phyloP scores from a whole-genome alignment of 495 filamentous ascomycete genomes.

The Tuber microsphaerosporum region DNA sequence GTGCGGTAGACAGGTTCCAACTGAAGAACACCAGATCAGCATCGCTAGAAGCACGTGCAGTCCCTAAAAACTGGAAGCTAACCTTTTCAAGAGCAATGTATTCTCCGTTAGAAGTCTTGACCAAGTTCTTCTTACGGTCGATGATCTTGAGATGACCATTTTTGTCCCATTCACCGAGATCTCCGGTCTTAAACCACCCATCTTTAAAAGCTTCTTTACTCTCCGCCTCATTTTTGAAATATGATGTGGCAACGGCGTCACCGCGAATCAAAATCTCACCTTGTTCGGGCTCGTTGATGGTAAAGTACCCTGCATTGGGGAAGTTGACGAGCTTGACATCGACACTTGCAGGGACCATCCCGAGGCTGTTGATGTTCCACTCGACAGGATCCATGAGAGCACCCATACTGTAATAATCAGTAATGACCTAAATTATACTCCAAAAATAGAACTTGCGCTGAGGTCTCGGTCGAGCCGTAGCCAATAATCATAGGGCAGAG shows the following conservation, averaged over 20 bases:
- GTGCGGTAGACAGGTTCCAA: slow-evolving; percentile 92
- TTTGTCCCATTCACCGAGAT: slow-evolving; percentile 82
- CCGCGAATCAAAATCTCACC: slow-evolving; percentile 92
- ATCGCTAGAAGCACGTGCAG: neutral
- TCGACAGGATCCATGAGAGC: slow-evolving; percentile 82
- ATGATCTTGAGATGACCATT: slow-evolving; percentile 81
- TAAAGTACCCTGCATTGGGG: slow-evolving; percentile 81
- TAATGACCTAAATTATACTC: neutral
- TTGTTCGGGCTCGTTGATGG: slow-evolving; percentile 76
- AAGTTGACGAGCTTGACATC: slow-evolving; percentile 97
- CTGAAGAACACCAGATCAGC: slow-evolving; percentile 20
- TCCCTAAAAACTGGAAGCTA: neutral
- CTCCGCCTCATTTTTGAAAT: slow-evolving; percentile 78
- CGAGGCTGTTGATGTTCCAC: slow-evolving; percentile 77
- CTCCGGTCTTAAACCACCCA: slow-evolving; percentile 94
- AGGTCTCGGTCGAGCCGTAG: slow-evolving; percentile 87
- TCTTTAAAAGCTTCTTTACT: slow-evolving; percentile 67
- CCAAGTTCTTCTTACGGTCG: slow-evolving; percentile 96
- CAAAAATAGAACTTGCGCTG: slow-evolving; percentile 47
- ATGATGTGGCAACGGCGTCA: slow-evolving; percentile 62
- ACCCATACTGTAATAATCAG: slow-evolving; percentile 56
- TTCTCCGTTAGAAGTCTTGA: slow-evolving; percentile 93
- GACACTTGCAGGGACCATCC: slow-evolving; percentile 67
- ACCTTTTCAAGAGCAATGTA: slow-evolving; percentile 94
- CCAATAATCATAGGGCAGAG: slow-evolving; percentile 83